Evolutionary conservation across 805 yeast genomes (phyloP).

Genomic region (Maudiozyma saulgeensis): DNA sequence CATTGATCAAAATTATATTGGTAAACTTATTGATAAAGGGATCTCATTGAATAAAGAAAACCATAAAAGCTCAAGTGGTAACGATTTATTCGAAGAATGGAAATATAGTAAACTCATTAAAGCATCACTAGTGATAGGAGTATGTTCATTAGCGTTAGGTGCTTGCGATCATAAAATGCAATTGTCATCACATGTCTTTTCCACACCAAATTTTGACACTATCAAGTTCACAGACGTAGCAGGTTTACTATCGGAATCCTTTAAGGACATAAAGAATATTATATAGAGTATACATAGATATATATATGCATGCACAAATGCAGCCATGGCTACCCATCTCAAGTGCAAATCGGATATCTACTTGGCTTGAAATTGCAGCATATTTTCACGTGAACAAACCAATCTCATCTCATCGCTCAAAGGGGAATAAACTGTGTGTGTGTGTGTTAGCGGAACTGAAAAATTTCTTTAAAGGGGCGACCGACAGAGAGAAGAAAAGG

Average conservation of each 20-base stretch:
- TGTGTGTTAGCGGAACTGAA: no score
- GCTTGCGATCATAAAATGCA: neutral
- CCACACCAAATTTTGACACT: neutral
- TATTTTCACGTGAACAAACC: neutral
- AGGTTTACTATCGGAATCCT: neutral
- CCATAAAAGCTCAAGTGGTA: neutral
- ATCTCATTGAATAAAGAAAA: slow-evolving; percentile 11
- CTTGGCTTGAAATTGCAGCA: neutral
- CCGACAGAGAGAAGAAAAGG: no score
- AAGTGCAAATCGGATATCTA: no score
- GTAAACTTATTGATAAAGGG: slow-evolving; percentile 11
- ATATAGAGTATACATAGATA: neutral
- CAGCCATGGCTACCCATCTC: no score
- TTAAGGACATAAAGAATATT: neutral
- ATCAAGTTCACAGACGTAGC: neutral
- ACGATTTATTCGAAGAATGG: neutral
- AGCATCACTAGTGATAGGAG: neutral
- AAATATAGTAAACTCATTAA: neutral
- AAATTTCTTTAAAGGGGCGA: no score
- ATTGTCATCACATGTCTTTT: neutral
- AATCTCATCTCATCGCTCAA: neutral
- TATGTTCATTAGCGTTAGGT: neutral
- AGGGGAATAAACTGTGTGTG: no score
- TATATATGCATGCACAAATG: no score
- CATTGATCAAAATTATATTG: slow-evolving; percentile 5